phyloP scores from a whole-genome alignment of 2,329 filamentous ascomycete genomes.

The Sporothrix globosa region DNA sequence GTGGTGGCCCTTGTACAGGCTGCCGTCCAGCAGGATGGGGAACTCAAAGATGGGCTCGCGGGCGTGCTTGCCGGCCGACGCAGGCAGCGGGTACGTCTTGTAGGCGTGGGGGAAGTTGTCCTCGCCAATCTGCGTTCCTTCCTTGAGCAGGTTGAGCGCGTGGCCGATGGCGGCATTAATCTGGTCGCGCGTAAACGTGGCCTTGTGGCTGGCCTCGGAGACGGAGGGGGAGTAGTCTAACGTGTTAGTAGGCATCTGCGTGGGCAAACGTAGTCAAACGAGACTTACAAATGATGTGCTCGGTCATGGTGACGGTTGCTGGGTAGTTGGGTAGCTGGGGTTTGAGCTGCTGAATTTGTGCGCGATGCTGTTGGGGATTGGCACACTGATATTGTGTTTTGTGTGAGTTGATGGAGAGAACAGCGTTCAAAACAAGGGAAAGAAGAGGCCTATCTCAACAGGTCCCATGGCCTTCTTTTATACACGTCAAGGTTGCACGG shows the following conservation, averaged over 20 bases:
- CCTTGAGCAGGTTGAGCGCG: slow-evolving; percentile 31
- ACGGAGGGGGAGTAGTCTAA: slow-evolving; percentile 32
- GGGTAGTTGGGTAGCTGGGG: neutral
- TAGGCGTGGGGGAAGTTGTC: slow-evolving; percentile 32
- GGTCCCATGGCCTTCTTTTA: no score
- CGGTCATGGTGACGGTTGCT: slow-evolving; percentile 27
- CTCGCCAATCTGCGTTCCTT: slow-evolving; percentile 33
- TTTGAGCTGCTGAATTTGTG: neutral
- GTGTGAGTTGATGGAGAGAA: neutral
- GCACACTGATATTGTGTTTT: no score
- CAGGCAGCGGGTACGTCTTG: slow-evolving; percentile 28
- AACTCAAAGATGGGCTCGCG: slow-evolving; percentile 34
- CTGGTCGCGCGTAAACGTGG: slow-evolving; percentile 26
- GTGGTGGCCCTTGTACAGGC: slow-evolving; percentile 30
- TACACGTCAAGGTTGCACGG: no score
- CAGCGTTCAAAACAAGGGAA: neutral
- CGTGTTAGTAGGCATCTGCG: neutral
- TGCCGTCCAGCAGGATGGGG: slow-evolving; percentile 31
- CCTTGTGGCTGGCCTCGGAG: slow-evolving; percentile 31
- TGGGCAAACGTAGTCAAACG: neutral
- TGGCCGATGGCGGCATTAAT: slow-evolving; percentile 31
- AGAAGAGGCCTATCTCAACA: neutral
- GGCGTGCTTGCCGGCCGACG: slow-evolving; percentile 23
- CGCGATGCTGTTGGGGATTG: neutral
- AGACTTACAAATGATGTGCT: slow-evolving; percentile 27